Evolutionary conservation across 768 basidiomycete species (phyloP).

Genomic region (Podaxis rugospora): DNA sequence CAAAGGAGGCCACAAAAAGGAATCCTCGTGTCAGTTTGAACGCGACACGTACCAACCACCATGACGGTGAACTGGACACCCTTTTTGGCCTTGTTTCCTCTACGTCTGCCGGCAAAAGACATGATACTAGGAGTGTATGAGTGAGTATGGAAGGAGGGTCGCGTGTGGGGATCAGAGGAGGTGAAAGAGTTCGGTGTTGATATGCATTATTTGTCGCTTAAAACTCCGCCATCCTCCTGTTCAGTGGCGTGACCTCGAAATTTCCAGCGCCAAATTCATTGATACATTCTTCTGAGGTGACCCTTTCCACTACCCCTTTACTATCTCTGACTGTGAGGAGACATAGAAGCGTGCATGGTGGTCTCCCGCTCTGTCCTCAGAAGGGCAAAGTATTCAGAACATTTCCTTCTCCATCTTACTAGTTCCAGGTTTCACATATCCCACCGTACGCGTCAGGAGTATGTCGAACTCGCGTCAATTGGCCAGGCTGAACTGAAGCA

Average conservation of each 20-base stretch:
- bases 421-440: neutral
- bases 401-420: neutral
- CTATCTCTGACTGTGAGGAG: slow-evolving; percentile 4
- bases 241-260: slow-evolving; percentile 26
- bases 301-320: neutral
- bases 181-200: slow-evolving; percentile 28
- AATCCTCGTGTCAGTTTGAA: neutral
- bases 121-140: slow-evolving; percentile 34
- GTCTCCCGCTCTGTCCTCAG: slow-evolving; percentile 3
- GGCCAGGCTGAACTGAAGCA: neutral
- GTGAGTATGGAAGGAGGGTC: slow-evolving; percentile 16
- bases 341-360: neutral
- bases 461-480: neutral
- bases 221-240: slow-evolving; percentile 30
- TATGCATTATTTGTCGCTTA: slow-evolving; percentile 24
- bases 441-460: slow-evolving; percentile 10
- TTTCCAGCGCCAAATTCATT: slow-evolving; percentile 9
- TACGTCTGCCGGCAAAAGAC: slow-evolving; percentile 83
- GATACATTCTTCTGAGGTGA: neutral
- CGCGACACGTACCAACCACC: slow-evolving; percentile 81
- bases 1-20: slow-evolving; percentile 9
- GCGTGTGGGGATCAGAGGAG: slow-evolving; percentile 19
- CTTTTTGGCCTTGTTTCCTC: slow-evolving; percentile 97
- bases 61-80: slow-evolving; percentile 97
- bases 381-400: neutral